Percentiles rank a stretch among this genome's conserved stretches.
Evolutionary conservation across 768 basidiomycete genomes (phyloP).

Genomic region (Pisolithus sp.): DNA sequence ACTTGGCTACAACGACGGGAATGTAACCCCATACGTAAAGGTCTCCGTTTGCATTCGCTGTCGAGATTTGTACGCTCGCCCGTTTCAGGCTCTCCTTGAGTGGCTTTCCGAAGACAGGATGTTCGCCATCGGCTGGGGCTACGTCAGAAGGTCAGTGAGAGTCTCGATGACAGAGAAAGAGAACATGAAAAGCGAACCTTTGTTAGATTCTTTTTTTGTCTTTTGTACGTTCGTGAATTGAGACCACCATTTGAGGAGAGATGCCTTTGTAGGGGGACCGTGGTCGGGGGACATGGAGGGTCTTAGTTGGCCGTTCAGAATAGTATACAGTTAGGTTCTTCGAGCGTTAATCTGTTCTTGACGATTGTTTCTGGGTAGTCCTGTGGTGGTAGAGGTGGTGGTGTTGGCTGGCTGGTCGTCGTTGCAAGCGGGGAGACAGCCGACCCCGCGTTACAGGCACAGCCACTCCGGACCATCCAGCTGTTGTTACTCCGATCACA

Average conservation of each 20-base stretch:
- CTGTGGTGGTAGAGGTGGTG: no score
- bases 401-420: no score
- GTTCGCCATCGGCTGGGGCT: conserved; percentile 30
- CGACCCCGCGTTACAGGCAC: no score
- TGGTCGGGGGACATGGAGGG: conserved; percentile 25
- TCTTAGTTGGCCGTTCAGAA: not conserved
- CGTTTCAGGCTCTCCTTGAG: conserved; percentile 78
- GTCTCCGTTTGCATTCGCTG: conserved; percentile 74
- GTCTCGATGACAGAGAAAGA: not conserved
- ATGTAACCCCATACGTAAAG: conserved; percentile 92
- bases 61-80: conserved; percentile 92
- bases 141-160: conserved; percentile 2
- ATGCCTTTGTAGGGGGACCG: conserved; percentile 44
- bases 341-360: not conserved
- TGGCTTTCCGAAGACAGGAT: conserved; percentile 78
- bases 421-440: no score
- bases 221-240: conserved; percentile 64
- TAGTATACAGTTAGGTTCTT: not conserved
- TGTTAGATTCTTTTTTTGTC: conserved; percentile 46
- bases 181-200: conserved; percentile 29
- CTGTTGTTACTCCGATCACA: no score
- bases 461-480: no score
- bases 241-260: conserved; percentile 78
- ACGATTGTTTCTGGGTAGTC: no score
- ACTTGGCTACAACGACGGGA: conserved; percentile 96